Evolutionary conservation across 306 rosid genomes (phyloP).

Genomic region (Calophaca sinica): DNA sequence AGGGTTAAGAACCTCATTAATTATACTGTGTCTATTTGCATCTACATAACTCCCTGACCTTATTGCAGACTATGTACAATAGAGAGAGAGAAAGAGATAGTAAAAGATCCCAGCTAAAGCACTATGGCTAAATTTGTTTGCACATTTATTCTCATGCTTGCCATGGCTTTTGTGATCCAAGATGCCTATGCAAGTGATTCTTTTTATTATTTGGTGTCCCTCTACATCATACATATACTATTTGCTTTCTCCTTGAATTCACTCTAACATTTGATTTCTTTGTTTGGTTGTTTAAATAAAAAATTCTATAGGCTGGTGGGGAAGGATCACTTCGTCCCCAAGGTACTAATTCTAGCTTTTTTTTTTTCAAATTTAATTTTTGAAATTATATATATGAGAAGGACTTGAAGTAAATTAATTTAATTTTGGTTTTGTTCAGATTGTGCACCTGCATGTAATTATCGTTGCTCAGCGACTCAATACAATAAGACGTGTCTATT

Average conservation of each 20-base stretch:
- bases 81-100: neutral
- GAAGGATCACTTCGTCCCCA: neutral
- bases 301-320: constrained; percentile 21
- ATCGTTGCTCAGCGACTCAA: neutral
- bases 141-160: neutral
- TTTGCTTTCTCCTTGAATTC: neutral
- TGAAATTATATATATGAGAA: too few relatives aligned
- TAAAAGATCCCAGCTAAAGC: neutral
- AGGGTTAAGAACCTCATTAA: neutral
- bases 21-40: neutral
- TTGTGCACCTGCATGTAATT: neutral
- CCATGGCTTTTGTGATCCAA: neutral
- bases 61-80: neutral
- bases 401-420: neutral
- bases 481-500: neutral
- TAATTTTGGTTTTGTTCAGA: neutral
- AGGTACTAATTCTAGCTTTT: neutral
- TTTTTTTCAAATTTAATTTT: too few relatives aligned
- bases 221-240: neutral
- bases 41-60: neutral
- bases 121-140: neutral
- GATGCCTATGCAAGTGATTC: constrained; percentile 23
- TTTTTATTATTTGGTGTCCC: neutral
- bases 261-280: neutral
- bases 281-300: too few relatives aligned